phyloP scores from a whole-genome alignment of 805 yeast species.

The Candida rishiriensis region DNA sequence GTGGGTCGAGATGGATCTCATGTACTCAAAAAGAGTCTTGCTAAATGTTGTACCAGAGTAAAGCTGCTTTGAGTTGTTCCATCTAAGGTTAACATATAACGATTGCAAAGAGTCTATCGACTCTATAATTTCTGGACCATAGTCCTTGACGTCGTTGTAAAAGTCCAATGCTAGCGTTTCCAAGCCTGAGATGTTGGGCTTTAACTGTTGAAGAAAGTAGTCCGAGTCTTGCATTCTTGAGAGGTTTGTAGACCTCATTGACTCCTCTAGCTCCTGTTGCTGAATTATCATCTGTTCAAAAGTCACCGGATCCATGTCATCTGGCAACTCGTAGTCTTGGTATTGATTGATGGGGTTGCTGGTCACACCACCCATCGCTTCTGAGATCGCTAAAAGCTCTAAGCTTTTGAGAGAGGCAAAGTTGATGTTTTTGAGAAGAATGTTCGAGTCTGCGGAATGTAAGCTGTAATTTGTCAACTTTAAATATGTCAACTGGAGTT shows the following conservation, averaged over 20 bases:
- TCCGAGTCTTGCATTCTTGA: background rate
- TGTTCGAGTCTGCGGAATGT: conserved; percentile 8
- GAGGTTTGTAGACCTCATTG: background rate
- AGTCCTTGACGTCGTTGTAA: conserved; percentile 15
- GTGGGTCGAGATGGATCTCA: conserved; percentile 12
- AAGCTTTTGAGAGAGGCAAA: conserved; percentile 13
- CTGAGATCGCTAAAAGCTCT: conserved; percentile 17
- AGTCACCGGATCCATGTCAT: conserved; percentile 9
- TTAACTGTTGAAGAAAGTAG: conserved; percentile 9
- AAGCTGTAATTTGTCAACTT: conserved; percentile 14
- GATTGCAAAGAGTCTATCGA: conserved; percentile 9
- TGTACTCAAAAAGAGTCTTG: conserved; percentile 4
- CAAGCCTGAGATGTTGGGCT: conserved; percentile 10
- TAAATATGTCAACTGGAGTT: conserved; percentile 12
- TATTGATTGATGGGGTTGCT: background rate
- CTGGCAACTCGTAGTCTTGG: conserved; percentile 12
- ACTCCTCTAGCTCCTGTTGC: background rate
- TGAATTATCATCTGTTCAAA: conserved; percentile 9
- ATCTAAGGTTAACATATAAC: conserved; percentile 18
- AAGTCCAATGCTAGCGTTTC: conserved; percentile 16
- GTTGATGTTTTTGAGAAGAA: conserved; percentile 10
- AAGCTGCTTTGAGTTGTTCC: conserved; percentile 12
- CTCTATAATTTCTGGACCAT: conserved; percentile 11
- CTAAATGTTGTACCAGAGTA: conserved; percentile 4
- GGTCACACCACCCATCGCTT: conserved; percentile 4